A percentile compares a stretch with the other conserved stretches of the same genome.
phyloP scores from a whole-genome alignment of 257 asterid genomes.

The Echium plantagineum region DNA sequence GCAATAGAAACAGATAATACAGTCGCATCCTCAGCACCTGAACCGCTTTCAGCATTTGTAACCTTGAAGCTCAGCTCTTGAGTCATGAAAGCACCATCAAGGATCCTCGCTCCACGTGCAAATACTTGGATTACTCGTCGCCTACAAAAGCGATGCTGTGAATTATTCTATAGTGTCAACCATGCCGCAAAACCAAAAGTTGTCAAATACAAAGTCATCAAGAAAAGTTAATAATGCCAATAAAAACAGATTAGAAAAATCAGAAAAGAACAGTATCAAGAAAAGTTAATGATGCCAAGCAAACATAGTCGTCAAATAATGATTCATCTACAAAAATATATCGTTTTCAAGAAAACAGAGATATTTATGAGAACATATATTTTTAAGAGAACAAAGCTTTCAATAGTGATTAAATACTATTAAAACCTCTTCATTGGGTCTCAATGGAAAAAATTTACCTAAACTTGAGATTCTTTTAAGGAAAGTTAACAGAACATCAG shows the following conservation, averaged over 20 bases:
- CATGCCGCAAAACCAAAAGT: background rate
- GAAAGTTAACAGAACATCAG: background rate
- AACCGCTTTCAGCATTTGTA: slow-evolving; percentile 54
- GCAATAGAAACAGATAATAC: slow-evolving; percentile 88
- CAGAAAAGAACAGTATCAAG: background rate
- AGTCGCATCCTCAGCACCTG: slow-evolving; percentile 50
- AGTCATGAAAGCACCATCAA: slow-evolving; percentile 95
- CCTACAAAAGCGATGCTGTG: slow-evolving; percentile 26
- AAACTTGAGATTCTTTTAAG: background rate
- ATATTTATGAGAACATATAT: background rate
- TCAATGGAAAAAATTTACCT: background rate
- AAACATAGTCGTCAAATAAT: background rate
- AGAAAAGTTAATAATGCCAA: background rate
- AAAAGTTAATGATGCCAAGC: background rate
- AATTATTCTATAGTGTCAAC: slow-evolving; percentile 12
- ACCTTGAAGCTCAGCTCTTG: slow-evolving; percentile 80
- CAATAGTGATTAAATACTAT: background rate
- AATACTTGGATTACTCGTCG: slow-evolving; percentile 91
- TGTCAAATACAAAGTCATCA: background rate
- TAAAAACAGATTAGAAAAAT: background rate
- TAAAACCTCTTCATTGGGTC: background rate
- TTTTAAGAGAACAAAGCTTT: background rate
- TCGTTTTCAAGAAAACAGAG: too few species aligned
- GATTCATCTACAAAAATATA: background rate
- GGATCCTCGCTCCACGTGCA: slow-evolving; percentile 89